Conservation (phyloP, 805 yeast species). For the Danielia reshetovae region DNA sequence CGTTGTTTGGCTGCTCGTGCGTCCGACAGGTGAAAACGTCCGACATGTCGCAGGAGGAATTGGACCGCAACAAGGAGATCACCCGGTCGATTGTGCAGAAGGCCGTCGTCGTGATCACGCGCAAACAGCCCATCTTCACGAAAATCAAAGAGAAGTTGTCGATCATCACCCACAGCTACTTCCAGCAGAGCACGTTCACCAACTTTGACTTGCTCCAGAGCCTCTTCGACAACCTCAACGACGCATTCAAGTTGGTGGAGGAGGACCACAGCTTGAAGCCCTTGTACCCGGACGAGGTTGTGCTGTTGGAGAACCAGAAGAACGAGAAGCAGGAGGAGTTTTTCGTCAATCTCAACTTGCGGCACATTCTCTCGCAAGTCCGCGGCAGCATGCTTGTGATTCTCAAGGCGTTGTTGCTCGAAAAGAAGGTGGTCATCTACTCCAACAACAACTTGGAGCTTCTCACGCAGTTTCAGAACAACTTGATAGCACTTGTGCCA, state of each 20-base stretch:
- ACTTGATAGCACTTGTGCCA: slow-evolving; percentile 80
- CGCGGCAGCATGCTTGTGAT: slow-evolving; percentile 58
- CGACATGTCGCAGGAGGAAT: slow-evolving; percentile 45
- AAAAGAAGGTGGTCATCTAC: slow-evolving; percentile 69
- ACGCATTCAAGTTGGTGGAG: slow-evolving; percentile 21
- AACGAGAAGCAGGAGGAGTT: slow-evolving; percentile 36
- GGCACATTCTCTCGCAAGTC: slow-evolving; percentile 58
- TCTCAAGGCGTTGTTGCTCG: slow-evolving; percentile 74
- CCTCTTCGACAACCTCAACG: slow-evolving; percentile 62
- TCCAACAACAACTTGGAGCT: slow-evolving; percentile 72
- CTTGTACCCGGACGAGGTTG: slow-evolving; percentile 1
- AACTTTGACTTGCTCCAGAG: slow-evolving; percentile 67
- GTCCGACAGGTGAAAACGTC: slow-evolving; percentile 73
- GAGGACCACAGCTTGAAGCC: slow-evolving; percentile 10
- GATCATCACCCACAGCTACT: slow-evolving; percentile 82
- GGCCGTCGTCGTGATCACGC: slow-evolving; percentile 79
- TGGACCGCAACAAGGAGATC: slow-evolving; percentile 53
- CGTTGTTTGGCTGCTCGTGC: slow-evolving; percentile 94
- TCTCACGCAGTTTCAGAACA: slow-evolving; percentile 78
- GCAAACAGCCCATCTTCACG: slow-evolving; percentile 76
- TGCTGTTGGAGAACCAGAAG: slow-evolving; percentile 13
- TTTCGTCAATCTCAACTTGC: slow-evolving; percentile 65
- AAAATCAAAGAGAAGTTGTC: slow-evolving; percentile 88
- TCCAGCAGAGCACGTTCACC: slow-evolving; percentile 71
- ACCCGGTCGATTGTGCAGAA: slow-evolving; percentile 90